Evolutionary conservation across 768 basidiomycete genomes (phyloP), one percentile per base, ranked within the genome.

Genomic region (Pleurotus citrinopileatus): DNA sequence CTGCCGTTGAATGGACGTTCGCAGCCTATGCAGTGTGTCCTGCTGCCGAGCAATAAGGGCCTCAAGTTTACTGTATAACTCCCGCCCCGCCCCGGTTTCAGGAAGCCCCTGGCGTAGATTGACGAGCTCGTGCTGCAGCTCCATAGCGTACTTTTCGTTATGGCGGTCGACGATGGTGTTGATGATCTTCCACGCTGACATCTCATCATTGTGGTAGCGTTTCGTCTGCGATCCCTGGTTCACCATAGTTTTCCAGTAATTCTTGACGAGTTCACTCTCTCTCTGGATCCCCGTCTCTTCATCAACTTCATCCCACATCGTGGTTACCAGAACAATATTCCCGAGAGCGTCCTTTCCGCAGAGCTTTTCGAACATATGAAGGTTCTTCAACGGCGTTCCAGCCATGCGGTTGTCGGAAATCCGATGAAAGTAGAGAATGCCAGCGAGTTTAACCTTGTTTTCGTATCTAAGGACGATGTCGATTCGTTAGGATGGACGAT

Each of bases 181-280:
- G 65, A 71, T 10, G 57, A 47, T 47, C 59, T 59, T 4, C 55
- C 52, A 56, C 4, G 55, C 60, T 15, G 60, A 56, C 6, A 34
- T 9, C 1, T 32, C 46, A 13, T 64, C 67, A 34, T 66, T 64
- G 22, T 57, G 52, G 52, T 74, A 73, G 17, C 75, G 71, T 7
- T 67, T 58, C 28, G 77, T 56, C n/a, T 48, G 51, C 2, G 77
- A 75, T 12, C 74, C 74, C 59, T 68, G 68, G 36, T 71, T 69
- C 13, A 77, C 63, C 43, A 72, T 73, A 26, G 69, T 63, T 55
- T 74, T 73, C 70, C 78, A 78, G 61, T 74, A 77, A 51, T 70
- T 69, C 55, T 68, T 68, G 25, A 62, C 60, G 10, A 79, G 69
- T 59, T 77, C 73, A 2, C 56, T 53, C 60, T 78, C 78, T n/a